Conservation (phyloP, 495 filamentous ascomycete genomes). For the Penicillium manginii region DNA sequence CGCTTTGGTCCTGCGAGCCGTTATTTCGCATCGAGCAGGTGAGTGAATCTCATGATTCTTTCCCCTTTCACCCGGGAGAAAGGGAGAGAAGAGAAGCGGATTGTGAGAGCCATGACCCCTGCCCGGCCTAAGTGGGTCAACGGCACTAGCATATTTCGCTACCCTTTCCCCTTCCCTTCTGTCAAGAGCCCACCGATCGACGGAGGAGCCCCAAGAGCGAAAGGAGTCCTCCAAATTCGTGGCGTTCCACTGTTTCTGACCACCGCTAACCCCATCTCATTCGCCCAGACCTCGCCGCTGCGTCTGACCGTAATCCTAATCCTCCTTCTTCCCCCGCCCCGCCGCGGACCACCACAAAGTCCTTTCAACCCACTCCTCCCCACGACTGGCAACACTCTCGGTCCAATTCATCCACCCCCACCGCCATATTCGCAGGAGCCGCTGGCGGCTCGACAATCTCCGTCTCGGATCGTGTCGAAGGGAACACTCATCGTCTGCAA, state of each 20-base stretch:
- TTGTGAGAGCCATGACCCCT: conserved; percentile 34
- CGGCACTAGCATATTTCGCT: conserved; percentile 38
- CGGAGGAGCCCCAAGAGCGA: conserved; percentile 13
- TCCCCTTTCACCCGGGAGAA: not conserved
- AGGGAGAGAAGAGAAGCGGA: conserved; percentile 9
- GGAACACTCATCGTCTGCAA: conserved; percentile 42
- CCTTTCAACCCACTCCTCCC: conserved; percentile 29
- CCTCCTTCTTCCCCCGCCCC: conserved; percentile 20
- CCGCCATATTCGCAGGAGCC: conserved; percentile 34
- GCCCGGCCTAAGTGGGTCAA: conserved; percentile 36
- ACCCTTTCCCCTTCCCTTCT: conserved; percentile 29
- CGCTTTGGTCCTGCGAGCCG: conserved; percentile 70
- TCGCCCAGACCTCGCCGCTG: conserved; percentile 21
- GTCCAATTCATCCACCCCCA: conserved; percentile 41
- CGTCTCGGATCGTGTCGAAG: conserved; percentile 39
- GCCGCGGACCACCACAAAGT: conserved; percentile 29
- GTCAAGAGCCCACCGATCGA: conserved; percentile 29
- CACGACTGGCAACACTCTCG: conserved; percentile 42
- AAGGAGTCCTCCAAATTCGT: conserved; percentile 15
- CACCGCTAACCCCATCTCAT: conserved; percentile 19
- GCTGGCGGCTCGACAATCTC: conserved; percentile 41
- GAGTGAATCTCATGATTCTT: conserved; percentile 40
- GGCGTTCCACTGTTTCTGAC: conserved; percentile 10
- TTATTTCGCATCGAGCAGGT: conserved; percentile 69
- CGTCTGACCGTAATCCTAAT: conserved; percentile 21